Evolutionary conservation across 2,329 filamentous ascomycete genomes (phyloP).

Genomic region (Mollisiaceae sp.): DNA sequence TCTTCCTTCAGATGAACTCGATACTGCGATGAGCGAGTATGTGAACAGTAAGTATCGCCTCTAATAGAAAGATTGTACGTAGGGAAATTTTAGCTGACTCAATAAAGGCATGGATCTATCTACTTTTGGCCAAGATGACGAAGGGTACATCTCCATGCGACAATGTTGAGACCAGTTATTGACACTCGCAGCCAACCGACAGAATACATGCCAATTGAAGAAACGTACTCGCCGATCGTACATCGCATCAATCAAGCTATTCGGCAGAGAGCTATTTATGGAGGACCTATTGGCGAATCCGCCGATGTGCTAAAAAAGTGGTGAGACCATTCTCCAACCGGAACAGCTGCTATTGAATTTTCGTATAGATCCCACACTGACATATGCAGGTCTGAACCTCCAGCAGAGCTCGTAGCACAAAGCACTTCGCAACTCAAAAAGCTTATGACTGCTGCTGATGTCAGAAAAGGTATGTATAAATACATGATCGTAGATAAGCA

Average conservation of each 20-base stretch:
- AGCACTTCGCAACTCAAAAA: constrained; percentile 62
- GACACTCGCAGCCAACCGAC: constrained; percentile 48
- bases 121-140: constrained; percentile 71
- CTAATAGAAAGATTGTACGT: background rate
- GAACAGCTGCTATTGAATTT: background rate
- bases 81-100: constrained; percentile 5
- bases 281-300: constrained; percentile 65
- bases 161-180: background rate
- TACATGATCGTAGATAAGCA: background rate
- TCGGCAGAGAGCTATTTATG: constrained; percentile 78
- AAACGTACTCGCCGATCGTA: constrained; percentile 83
- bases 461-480: constrained; percentile 73
- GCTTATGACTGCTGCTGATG: constrained; percentile 72
- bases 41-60: constrained; percentile 66
- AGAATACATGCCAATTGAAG: constrained; percentile 80
- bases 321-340: constrained; percentile 40
- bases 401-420: constrained; percentile 66
- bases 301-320: constrained; percentile 73
- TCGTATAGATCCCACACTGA: background rate
- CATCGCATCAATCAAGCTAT: constrained; percentile 89
- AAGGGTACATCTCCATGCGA: constrained; percentile 59
- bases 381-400: constrained; percentile 58
- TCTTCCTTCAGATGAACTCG: constrained; percentile 75
- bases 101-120: constrained; percentile 75
- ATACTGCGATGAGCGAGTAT: constrained; percentile 84